Conservation (phyloP, 2,329 filamentous ascomycete species). For the Chrysosporium queenslandicum region DNA sequence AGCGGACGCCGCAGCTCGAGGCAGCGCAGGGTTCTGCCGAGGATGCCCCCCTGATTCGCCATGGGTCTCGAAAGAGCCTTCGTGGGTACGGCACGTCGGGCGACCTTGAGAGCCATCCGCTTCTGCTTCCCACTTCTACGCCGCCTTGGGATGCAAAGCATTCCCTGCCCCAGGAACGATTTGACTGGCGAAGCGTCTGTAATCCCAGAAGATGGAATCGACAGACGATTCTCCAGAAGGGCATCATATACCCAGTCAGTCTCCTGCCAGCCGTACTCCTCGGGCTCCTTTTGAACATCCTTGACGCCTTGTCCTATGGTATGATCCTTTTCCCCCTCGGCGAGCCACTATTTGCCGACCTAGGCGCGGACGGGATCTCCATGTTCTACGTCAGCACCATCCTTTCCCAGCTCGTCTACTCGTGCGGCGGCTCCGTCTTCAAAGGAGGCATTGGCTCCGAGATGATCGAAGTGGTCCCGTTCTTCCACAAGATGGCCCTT, state of each 20-base stretch:
- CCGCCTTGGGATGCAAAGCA: not conserved
- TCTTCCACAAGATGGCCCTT: constrained; percentile 96
- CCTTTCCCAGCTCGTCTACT: constrained; percentile 82
- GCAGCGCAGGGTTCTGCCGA: not conserved
- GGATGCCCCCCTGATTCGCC: constrained; percentile 1
- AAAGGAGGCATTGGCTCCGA: constrained; percentile 87
- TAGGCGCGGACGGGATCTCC: constrained; percentile 89
- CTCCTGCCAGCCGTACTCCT: constrained; percentile 79
- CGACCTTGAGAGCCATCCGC: constrained; percentile 25
- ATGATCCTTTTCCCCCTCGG: constrained; percentile 94
- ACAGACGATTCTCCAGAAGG: constrained; percentile 53
- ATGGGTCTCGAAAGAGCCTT: not conserved
- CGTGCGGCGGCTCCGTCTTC: constrained; percentile 73
- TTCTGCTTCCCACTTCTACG: not conserved
- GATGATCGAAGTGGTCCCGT: constrained; percentile 96
- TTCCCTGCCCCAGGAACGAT: not conserved
- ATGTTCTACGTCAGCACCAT: constrained; percentile 99
- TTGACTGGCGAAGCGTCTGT: constrained; percentile 30
- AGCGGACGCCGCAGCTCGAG: not conserved
- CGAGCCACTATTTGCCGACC: constrained; percentile 68
- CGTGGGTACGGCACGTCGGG: constrained; percentile 8
- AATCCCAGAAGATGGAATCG: constrained; percentile 65
- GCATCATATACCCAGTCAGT: constrained; percentile 56
- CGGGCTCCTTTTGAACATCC: constrained; percentile 77
- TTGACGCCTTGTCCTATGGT: constrained; percentile 91